Base-by-base conservation (phyloP, 441 rosid species). In the Euphorbia corollata region DNA sequence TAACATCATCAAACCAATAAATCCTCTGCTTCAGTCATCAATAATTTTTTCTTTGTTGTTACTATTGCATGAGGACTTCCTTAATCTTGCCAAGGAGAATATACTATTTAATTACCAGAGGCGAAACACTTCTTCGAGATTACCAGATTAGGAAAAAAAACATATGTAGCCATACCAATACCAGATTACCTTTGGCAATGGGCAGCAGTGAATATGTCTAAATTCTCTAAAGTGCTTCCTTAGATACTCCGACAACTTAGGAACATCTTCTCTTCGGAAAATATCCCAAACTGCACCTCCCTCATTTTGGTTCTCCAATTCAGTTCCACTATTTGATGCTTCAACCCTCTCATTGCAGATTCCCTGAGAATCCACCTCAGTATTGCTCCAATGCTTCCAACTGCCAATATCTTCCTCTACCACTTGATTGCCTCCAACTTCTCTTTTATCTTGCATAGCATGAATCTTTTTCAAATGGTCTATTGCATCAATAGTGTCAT, bases 201-300 rank as follows among this genome's bases (percentile, higher is more conserved):
- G 92, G 69, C 65, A 36, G 71, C 92, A 84, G 59, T 80, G 71
- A 51, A 73, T 62, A 71, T 87, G 87, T 69, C 90, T 84, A 72
- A 92, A 92, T 78, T 92, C 96, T 58, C 69, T 74, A 64, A 79
- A 84, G 74, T 88, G 92, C 75, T 75, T 86, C 43, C 59, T 54
- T 43, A 93, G 87, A 77, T 86, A 92, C 22, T 81, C 78, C 77
- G 79, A 75, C 76, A 92, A 73, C 81, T 84, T 85, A 16, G 86
- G 80, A 73, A 81, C 84, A 81, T 90, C 98, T 82, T 88, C 71
- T 71, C 92, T 82, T 60, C 94, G 87, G 66, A 90, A 92, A 71
- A 92, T 86, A 73, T 92, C 98, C 97, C 98, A 92, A 8, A 88
- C 68, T 65, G 97, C 97, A 72, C 91, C 91, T 64, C 84, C 89